Conservation (phyloP, 495 filamentous ascomycete genomes). For the Sabuloglossum arenarium region DNA sequence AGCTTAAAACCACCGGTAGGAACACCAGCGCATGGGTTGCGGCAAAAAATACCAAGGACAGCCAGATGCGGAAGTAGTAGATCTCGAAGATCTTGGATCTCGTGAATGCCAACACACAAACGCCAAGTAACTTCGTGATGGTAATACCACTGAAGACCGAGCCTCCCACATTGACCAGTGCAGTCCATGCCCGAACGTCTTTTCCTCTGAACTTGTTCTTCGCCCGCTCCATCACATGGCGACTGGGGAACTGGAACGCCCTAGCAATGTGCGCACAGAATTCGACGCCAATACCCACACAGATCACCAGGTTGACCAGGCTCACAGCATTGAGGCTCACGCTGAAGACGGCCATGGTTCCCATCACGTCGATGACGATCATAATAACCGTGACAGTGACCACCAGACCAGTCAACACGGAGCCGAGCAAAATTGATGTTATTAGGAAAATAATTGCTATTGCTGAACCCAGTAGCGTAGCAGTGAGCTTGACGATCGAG, state of each 20-base stretch:
- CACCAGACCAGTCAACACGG: conserved; percentile 56
- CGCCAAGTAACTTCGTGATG: conserved; percentile 81
- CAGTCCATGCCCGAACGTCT: conserved; percentile 77
- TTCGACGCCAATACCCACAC: conserved; percentile 85
- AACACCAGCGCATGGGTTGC: conserved; percentile 77
- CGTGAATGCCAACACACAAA: conserved; percentile 83
- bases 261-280: conserved; percentile 95
- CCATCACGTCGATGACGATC: conserved; percentile 87
- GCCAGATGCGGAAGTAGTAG: conserved; percentile 95
- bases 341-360: conserved; percentile 70
- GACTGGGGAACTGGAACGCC: conserved; percentile 82
- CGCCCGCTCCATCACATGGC: conserved; percentile 52
- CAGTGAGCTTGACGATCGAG: conserved; percentile 58
- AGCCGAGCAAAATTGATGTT: conserved; percentile 61
- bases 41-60: conserved; percentile 76
- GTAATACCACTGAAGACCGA: conserved; percentile 94
- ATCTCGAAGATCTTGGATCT: conserved; percentile 97
- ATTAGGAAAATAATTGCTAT: conserved; percentile 66
- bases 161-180: conserved; percentile 78
- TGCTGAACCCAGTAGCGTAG: conserved; percentile 58
- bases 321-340: conserved; percentile 93
- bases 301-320: conserved; percentile 93
- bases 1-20: conserved; percentile 72
- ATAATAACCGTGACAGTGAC: conserved; percentile 73
- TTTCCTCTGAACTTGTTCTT: conserved; percentile 45